Percentiles rank a stretch among this genome's conserved stretches.
Evolutionary conservation across 2,329 filamentous ascomycete genomes (phyloP).

Genomic region (Thelonectria rubi): DNA sequence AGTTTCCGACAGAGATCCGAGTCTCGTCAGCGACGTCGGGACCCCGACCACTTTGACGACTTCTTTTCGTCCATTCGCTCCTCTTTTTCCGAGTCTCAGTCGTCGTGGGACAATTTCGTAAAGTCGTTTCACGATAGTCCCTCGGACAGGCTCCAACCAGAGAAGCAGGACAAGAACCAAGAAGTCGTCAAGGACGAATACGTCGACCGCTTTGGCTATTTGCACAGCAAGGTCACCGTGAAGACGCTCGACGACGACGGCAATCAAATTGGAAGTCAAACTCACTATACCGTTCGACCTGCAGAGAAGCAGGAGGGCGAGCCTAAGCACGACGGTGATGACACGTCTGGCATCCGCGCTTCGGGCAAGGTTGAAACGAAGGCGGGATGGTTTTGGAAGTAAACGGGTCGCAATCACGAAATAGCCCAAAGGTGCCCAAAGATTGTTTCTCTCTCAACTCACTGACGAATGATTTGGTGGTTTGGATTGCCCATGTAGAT

Average conservation of each 20-base stretch:
- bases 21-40: slow-evolving; percentile 15
- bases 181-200: slow-evolving; percentile 52
- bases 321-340: slow-evolving; percentile 27
- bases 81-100: slow-evolving; percentile 48
- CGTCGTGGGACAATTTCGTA: slow-evolving; percentile 53
- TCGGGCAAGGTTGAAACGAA: slow-evolving; percentile 40
- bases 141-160: slow-evolving; percentile 21
- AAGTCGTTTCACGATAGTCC: slow-evolving; percentile 45
- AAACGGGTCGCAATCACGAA: slow-evolving; percentile 6
- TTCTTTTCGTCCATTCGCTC: slow-evolving; percentile 52
- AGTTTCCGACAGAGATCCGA: slow-evolving; percentile 16
- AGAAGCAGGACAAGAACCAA: slow-evolving; percentile 40
- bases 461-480: slow-evolving; percentile 27
- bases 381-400: slow-evolving; percentile 55
- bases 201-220: slow-evolving; percentile 54
- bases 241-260: slow-evolving; percentile 54
- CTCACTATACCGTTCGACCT: slow-evolving; percentile 46
- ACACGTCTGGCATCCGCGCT: slow-evolving; percentile 27
- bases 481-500: slow-evolving; percentile 5
- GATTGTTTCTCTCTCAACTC: slow-evolving; percentile 21
- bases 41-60: slow-evolving; percentile 52
- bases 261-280: slow-evolving; percentile 51
- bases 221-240: slow-evolving; percentile 53
- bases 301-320: slow-evolving; percentile 35
- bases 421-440: too few relatives aligned